Conservation (phyloP, 2,329 filamentous ascomycete genomes). For the Colletotrichum sp. region DNA sequence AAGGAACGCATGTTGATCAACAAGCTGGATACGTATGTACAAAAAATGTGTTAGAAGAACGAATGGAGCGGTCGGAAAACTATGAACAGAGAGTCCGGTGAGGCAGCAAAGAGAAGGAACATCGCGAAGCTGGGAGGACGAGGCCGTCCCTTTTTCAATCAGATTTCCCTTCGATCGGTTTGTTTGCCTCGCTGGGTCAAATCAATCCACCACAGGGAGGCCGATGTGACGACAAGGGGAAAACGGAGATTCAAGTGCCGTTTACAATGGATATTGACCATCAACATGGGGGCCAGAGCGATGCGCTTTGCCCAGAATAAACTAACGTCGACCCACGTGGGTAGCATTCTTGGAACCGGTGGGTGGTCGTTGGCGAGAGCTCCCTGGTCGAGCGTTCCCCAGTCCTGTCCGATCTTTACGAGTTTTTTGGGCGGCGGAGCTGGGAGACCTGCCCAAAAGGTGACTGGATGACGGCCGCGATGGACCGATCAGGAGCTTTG, state of each 20-base stretch:
- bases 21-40: not conserved
- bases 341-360: not conserved
- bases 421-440: not conserved
- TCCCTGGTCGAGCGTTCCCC: not conserved
- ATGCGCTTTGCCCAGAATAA: conserved; percentile 4
- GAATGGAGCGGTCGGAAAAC: not conserved
- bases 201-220: not conserved
- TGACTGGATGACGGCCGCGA: not conserved
- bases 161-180: not conserved
- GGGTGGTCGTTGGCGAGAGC: not conserved
- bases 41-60: not conserved
- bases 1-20: conserved; percentile 9
- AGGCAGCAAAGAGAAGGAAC: not conserved
- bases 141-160: not conserved
- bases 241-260: conserved; percentile 11
- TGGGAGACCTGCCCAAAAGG: not conserved
- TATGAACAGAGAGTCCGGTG: not conserved
- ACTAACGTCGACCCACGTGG: not conserved
- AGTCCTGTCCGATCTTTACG: not conserved
- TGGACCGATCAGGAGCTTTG: not conserved
- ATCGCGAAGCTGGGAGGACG: not conserved
- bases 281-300: not conserved
- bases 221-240: not conserved
- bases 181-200: not conserved
- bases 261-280: not conserved